phyloP scores from a whole-genome alignment of 305 asterid species.

The Solanum chacoense region DNA sequence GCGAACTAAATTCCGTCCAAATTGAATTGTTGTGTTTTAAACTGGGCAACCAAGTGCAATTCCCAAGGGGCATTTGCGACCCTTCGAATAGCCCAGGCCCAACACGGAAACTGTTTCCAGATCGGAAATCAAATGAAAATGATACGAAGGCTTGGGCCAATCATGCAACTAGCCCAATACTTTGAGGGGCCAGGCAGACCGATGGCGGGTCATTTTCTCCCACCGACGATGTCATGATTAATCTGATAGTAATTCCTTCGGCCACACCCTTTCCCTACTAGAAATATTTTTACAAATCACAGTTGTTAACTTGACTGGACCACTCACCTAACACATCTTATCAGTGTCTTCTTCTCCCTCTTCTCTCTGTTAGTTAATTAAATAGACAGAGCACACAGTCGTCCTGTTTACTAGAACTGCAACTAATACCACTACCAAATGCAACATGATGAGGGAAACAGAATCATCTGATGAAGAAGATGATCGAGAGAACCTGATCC shows the following conservation, averaged over 20 bases:
- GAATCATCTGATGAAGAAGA: slow-evolving; percentile 76
- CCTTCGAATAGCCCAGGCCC: background rate
- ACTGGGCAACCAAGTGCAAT: background rate
- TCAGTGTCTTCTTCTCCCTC: background rate
- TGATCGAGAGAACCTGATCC: slow-evolving; percentile 58
- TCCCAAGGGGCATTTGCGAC: background rate
- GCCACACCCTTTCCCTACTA: slow-evolving; percentile 9
- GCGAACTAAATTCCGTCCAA: background rate
- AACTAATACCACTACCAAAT: background rate
- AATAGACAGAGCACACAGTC: background rate
- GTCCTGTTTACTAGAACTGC: background rate
- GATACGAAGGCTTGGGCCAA: background rate
- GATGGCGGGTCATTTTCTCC: slow-evolving; percentile 33
- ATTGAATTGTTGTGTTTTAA: background rate
- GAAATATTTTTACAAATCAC: background rate
- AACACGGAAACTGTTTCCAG: background rate
- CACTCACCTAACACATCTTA: background rate
- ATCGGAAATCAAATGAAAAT: background rate
- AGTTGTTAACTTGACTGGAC: background rate
- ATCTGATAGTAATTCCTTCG: background rate
- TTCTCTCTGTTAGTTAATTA: background rate
- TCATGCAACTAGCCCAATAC: background rate
- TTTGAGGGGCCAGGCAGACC: background rate
- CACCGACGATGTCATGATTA: slow-evolving; percentile 25
- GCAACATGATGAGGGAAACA: background rate